Percentiles rank a stretch among this genome's conserved stretches.
phyloP scores from a whole-genome alignment of 441 rosid genomes.

The Populus hybrid region DNA sequence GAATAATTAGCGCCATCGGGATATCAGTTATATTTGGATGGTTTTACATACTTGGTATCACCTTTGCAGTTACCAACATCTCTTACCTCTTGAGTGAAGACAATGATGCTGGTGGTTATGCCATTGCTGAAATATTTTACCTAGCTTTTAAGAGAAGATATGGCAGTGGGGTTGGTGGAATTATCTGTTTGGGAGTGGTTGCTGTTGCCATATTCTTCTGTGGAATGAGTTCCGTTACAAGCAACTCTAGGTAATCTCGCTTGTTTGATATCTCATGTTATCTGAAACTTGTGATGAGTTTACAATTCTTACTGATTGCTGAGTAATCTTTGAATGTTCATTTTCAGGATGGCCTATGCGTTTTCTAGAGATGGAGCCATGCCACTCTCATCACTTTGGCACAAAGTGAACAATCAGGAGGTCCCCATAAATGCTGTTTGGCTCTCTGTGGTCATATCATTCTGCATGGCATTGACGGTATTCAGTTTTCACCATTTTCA shows the following conservation, averaged over 20 bases:
- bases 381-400: constrained; percentile 87
- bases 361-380: constrained; percentile 98
- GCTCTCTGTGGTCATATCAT: constrained; percentile 70
- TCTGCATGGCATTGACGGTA: constrained; percentile 98
- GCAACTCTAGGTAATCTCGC: constrained; percentile 78
- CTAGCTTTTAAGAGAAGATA: constrained; percentile 80
- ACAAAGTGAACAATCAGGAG: constrained; percentile 81
- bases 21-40: constrained; percentile 92
- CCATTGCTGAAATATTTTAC: constrained; percentile 89
- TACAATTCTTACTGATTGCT: neutral
- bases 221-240: constrained; percentile 98
- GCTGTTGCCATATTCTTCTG: constrained; percentile 93
- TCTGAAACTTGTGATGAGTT: neutral
- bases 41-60: constrained; percentile 88
- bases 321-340: neutral
- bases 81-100: constrained; percentile 65
- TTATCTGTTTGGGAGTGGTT: constrained; percentile 78
- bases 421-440: constrained; percentile 90
- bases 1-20: constrained; percentile 85
- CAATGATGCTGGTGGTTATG: constrained; percentile 90
- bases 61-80: constrained; percentile 81
- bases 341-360: constrained; percentile 91
- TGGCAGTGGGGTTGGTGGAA: constrained; percentile 85
- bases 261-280: neutral
- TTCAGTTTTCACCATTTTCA: neutral